Evolutionary conservation across 2,329 filamentous ascomycete species (phyloP).

Genomic region (Phaeoacremonium minimum): DNA sequence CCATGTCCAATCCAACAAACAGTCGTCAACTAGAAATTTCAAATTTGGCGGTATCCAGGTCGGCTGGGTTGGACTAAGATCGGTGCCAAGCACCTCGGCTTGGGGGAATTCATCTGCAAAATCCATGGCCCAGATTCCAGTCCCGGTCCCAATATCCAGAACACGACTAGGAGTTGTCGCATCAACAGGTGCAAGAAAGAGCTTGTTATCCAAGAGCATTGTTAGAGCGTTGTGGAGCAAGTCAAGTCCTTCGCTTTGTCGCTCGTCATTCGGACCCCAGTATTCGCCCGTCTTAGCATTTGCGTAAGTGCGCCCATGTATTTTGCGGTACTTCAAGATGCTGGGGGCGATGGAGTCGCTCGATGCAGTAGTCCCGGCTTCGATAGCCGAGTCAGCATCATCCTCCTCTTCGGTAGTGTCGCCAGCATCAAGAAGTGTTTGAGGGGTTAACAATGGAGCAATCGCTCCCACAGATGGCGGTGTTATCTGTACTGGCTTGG

Average conservation of each 20-base stretch:
- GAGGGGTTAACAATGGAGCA: too few species aligned
- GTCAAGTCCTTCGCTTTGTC: not conserved
- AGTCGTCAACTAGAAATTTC: conserved; percentile 9
- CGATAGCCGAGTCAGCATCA: not conserved
- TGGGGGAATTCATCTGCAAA: conserved; percentile 8
- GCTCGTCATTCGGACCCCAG: not conserved
- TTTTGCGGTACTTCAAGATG: not conserved
- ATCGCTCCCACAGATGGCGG: too few species aligned
- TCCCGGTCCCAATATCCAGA: conserved; percentile 6
- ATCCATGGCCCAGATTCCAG: conserved; percentile 8
- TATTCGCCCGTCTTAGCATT: not conserved
- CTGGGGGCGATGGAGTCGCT: not conserved
- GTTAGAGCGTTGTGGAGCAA: not conserved
- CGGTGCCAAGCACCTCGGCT: conserved; percentile 1
- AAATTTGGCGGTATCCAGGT: conserved; percentile 8
- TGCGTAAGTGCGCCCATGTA: not conserved
- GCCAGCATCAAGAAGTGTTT: too few species aligned
- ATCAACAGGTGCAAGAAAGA: not conserved
- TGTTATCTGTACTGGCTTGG: too few species aligned
- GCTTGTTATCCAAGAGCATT: not conserved
- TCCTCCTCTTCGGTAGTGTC: too few species aligned
- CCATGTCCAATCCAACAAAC: conserved; percentile 5
- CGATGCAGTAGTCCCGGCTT: not conserved
- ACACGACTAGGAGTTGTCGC: too few species aligned
- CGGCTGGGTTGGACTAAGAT: not conserved